Conservation (phyloP, 139 green algal genomes). For the Bryopsis sp. region DNA sequence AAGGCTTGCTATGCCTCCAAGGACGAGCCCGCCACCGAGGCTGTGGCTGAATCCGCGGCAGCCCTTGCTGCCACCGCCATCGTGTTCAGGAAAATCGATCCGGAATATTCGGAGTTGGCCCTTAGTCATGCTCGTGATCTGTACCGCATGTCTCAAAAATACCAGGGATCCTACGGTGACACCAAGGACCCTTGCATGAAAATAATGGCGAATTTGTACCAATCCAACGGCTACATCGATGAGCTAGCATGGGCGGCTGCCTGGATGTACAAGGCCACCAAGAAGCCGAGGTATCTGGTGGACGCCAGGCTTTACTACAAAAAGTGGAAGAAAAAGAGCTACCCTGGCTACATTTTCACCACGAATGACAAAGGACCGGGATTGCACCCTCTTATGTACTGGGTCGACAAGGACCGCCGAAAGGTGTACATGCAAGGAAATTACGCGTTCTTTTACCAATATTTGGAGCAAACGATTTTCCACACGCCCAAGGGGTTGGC, state of each 20-base stretch:
- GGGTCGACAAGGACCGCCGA: too few relatives aligned
- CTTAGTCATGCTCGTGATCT: neutral
- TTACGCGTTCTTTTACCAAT: neutral
- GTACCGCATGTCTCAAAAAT: neutral
- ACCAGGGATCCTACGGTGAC: neutral
- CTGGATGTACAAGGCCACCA: conserved; percentile 28
- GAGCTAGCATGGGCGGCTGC: conserved; percentile 31
- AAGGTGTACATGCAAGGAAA: too few relatives aligned
- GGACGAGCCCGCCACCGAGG: too few relatives aligned
- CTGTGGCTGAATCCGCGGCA: too few relatives aligned
- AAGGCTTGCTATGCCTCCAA: too few relatives aligned
- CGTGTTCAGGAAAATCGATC: too few relatives aligned
- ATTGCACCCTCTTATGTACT: too few relatives aligned
- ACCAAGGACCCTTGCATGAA: conserved; percentile 4
- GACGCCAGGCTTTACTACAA: conserved; percentile 6
- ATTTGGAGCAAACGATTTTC: conserved; percentile 12
- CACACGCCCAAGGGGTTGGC: conserved; percentile 25
- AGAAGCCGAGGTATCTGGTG: neutral
- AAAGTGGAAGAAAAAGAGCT: conserved; percentile 5
- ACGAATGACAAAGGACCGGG: too few relatives aligned
- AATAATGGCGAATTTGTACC: conserved; percentile 17
- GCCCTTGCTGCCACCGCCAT: too few relatives aligned
- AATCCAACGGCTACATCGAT: conserved; percentile 21
- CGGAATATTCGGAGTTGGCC: too few relatives aligned
- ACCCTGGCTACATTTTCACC: conserved; percentile 7